Base-by-base conservation (phyloP, 2,329 filamentous ascomycete genomes). In the Uncinocarpus reesii region DNA sequence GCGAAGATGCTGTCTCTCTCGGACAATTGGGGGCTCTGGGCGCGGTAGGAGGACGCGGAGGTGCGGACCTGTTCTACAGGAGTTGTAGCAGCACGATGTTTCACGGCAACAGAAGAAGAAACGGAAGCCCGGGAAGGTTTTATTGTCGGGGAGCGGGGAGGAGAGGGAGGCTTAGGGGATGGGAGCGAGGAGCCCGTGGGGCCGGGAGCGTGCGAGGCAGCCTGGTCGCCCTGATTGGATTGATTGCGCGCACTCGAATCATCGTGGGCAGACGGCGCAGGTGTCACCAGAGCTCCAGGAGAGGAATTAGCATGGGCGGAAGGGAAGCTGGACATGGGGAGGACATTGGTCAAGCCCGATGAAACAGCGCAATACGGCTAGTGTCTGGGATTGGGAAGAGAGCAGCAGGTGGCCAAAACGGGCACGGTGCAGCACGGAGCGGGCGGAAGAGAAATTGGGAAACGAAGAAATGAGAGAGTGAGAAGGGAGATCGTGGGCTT, bases 1-100 rank as follows among this genome's bases (percentile, higher is more conserved):
- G 78, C 77, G 58, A 80, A 80, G 60, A 81, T 80, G 62, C 73
- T 78, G 61, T 81, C 78, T 57, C 78, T 67, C 62, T 81, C 78
- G 21, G 76, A 77, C 53, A 80, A 66, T 63, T 76, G 76, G 41
- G 76, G 75, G 24, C 60, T 62, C 42, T 66, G 57, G 13, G 56
- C 48, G 35, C 52, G 53, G 51, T 52, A 55, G 28, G 53, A 53
- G 50, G 52, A 52, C 49, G 46, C 48, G 43, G 60, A 56, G 21
- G 55, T 60, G 50, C 59, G 45, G 21, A 55, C 49, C 26, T 55
- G 56, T 41, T 65, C 62, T 40, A 57, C 51, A 18, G 65, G 62
- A 51, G 57, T 54, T 41, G 60, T 62, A n/a, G 58, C 51, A 31
- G 62, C 55, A 48, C 63, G 65, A 60, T 67, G 67, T 43, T 32